Base-by-base conservation (phyloP, 2,329 filamentous ascomycete species). In the Neonectria coccinea region DNA sequence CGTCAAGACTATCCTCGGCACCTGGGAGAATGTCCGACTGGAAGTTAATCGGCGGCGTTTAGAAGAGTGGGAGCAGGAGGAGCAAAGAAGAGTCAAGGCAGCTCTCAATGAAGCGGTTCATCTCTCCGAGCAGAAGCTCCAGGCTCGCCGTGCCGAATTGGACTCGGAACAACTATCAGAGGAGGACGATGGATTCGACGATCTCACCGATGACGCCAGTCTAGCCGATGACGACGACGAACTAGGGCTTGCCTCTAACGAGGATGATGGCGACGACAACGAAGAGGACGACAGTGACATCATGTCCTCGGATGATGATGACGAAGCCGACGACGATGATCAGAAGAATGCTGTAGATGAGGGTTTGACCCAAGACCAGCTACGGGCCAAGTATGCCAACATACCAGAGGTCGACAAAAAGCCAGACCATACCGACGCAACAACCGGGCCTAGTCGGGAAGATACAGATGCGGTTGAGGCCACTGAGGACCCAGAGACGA, bases 71-170 rank as follows among this genome's bases (percentile, higher is more conserved):
- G 86, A 91, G 69, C 87, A 84, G 2, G 86, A 89, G 67, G 88
- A 91, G 73, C 86, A 91, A 71, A 85, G 81, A 74, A 85, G 86
- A 69, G 86, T 87, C 75, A 89, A 85, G 79, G 89, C 88, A 74
- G 92, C 89, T 53, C 84, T 92, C 73, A 92, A 91, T 72, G 89
- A 91, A 80, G 92, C 89, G 71, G 90, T 92, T 72, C 91, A 90
- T 66, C 84, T 90, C 61, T 92, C 90, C 0, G 91, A 91, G 66
- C 86, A 88, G 70, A 89, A 91, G 72, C 80, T 92, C 1, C 87
- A 91, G 68, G 88, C 89, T 16, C 84, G 88, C n/a, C 83, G 82
- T 59, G 78, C 81, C 2, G 84, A 83, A 18, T 70, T 84, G 5
- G 88, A 87, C 62, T 88, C 86, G 0, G 88, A 89, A 69, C 70